Percentiles rank a stretch among this genome's conserved stretches.
Evolutionary conservation across 495 filamentous ascomycete species (phyloP).

Genomic region (Durotheca rogersii): DNA sequence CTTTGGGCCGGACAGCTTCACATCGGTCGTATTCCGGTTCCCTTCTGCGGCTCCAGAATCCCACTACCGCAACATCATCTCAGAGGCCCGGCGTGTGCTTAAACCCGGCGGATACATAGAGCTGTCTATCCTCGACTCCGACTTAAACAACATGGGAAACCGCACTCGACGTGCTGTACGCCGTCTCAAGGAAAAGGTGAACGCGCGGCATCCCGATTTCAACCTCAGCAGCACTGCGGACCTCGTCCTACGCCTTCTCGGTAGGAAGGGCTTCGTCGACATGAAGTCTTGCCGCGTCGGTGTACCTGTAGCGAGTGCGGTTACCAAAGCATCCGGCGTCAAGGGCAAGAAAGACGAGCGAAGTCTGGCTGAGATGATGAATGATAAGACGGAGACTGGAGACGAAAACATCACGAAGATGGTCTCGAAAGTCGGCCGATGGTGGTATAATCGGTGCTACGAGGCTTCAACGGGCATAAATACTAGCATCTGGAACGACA

Average conservation of each 20-base stretch:
- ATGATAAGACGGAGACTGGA: constrained; percentile 58
- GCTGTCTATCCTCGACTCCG: constrained; percentile 78
- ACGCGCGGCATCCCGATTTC: constrained; percentile 55
- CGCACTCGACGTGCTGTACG: constrained; percentile 74
- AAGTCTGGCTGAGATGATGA: constrained; percentile 69
- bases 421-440: constrained; percentile 86
- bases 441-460: constrained; percentile 96
- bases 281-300: constrained; percentile 85
- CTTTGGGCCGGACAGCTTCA: constrained; percentile 84
- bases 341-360: constrained; percentile 50
- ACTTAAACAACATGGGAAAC: constrained; percentile 85
- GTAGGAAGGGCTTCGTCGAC: constrained; percentile 76
- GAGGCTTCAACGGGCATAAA: constrained; percentile 62
- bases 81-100: constrained; percentile 87
- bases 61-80: constrained; percentile 76
- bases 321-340: constrained; percentile 43
- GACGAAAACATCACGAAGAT: constrained; percentile 88
- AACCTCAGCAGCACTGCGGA: constrained; percentile 76
- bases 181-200: constrained; percentile 73
- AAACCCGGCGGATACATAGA: constrained; percentile 89
- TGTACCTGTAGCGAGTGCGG: constrained; percentile 78
- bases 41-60: constrained; percentile 70
- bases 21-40: constrained; percentile 84
- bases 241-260: constrained; percentile 71
- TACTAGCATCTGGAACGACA: constrained; percentile 78